A percentile compares a stretch with the other conserved stretches of the same genome.
phyloP scores from a whole-genome alignment of 2,329 filamentous ascomycete genomes.

The Rutstroemia sp. region DNA sequence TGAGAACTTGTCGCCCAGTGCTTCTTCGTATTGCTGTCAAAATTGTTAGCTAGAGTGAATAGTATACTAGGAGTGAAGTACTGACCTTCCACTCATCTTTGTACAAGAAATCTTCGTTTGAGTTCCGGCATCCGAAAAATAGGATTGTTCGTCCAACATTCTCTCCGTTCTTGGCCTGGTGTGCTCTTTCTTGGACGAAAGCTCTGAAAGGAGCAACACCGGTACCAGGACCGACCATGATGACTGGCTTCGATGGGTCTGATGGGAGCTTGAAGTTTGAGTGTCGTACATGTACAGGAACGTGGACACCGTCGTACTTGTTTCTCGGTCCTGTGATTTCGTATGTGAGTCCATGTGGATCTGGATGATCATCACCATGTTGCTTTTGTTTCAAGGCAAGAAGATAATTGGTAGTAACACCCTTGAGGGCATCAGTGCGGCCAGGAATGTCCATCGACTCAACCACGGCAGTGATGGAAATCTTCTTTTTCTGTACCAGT shows the following conservation, averaged over 20 bases:
- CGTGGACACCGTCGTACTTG: slow-evolving; percentile 93
- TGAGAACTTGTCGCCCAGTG: slow-evolving; percentile 81
- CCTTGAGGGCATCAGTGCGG: slow-evolving; percentile 72
- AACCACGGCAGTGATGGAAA: slow-evolving; percentile 91
- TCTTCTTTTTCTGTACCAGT: slow-evolving; percentile 79
- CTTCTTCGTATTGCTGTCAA: slow-evolving; percentile 68
- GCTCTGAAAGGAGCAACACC: slow-evolving; percentile 94
- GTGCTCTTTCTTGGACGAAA: slow-evolving; percentile 89
- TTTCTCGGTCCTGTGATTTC: slow-evolving; percentile 83
- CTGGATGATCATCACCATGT: slow-evolving; percentile 74
- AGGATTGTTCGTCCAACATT: slow-evolving; percentile 80
- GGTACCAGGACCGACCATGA: slow-evolving; percentile 93
- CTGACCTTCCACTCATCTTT: slow-evolving; percentile 86
- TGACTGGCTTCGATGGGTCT: slow-evolving; percentile 85
- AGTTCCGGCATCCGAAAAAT: slow-evolving; percentile 91
- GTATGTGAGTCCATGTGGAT: slow-evolving; percentile 79
- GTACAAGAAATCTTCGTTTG: slow-evolving; percentile 88
- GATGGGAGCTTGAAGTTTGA: slow-evolving; percentile 99
- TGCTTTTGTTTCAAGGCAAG: slow-evolving; percentile 95
- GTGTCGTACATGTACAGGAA: slow-evolving; percentile 92
- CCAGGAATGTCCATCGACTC: slow-evolving; percentile 75
- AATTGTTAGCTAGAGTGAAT: slow-evolving; percentile 14
- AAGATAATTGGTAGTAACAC: slow-evolving; percentile 95
- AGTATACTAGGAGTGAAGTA: slow-evolving; percentile 12
- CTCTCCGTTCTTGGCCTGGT: slow-evolving; percentile 71